Evolutionary conservation across 2,329 filamentous ascomycete species (phyloP), one percentile per base, ranked within the genome.

Genomic region (Talaromyces atroroseus): DNA sequence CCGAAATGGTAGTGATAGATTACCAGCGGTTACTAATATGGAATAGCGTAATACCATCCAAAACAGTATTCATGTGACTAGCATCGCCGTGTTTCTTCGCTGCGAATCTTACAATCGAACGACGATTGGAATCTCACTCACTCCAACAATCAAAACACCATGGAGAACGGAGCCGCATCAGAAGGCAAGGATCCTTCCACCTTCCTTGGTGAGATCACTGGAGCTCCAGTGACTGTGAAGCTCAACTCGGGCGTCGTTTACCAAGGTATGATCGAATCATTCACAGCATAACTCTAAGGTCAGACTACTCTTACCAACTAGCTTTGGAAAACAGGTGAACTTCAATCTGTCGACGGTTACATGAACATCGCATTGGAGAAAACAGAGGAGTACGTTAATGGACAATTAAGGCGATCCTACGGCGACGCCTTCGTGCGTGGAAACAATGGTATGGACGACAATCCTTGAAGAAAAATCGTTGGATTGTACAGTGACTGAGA

Each of bases 281-380:
- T 20, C 7, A 40, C n/a, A 40, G 45, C 34, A 57, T 42, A 5
- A 36, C 32, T 29, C 8, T 8, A 29, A 10, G 11, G 8, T 2
- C 29, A 4, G 11, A 21, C 18, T 11, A 26, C 10, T 29, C 20
- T 34, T 45, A 34, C 53, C 52, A 48, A 55, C 16, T 12, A 14
- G 38, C 21, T 24, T 40, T 49, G 26, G 20, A 8, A 18, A 34
- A 18, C 61, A 96, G 92, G 94, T 64, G 91, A 96, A 71, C 82
- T 97, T 38, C 92, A 97, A 72, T 96, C 92, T 0, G 92, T 99
- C 50, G 94, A 99, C 73, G 94, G 94, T 52, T 99, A 97, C 77
- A 99, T 99, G 94, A 99, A 99, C 77, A 96, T 99, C 71, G 92
- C 94, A 12, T 83, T 99, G 29, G 94, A 99, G 74, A 94, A 96